phyloP scores from a whole-genome alignment of 148 eudicot genomes.

The Fallopia convolvulus region DNA sequence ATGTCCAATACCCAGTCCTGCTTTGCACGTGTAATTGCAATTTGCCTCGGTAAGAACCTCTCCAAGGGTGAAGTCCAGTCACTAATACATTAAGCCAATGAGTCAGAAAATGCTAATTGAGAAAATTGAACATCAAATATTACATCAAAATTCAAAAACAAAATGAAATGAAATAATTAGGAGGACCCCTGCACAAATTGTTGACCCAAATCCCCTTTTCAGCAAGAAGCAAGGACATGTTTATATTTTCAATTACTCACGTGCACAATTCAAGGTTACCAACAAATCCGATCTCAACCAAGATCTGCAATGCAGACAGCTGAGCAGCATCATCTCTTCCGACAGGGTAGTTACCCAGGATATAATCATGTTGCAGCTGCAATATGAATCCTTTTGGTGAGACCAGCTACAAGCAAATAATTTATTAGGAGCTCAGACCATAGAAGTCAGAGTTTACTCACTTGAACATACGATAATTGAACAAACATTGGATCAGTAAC shows the following conservation, averaged over 20 bases:
- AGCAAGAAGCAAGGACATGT: not conserved
- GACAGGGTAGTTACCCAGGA: slow-evolving; percentile 93
- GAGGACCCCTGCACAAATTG: not conserved
- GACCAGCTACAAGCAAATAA: not conserved
- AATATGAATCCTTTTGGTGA: slow-evolving; percentile 6
- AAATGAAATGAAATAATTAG: not conserved
- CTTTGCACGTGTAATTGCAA: slow-evolving; percentile 85
- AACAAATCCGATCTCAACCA: slow-evolving; percentile 82
- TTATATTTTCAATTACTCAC: slow-evolving; percentile 37
- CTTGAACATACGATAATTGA: slow-evolving; percentile 96
- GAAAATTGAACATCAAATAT: not conserved
- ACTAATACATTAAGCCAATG: slow-evolving; percentile 33
- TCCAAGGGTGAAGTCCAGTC: slow-evolving; percentile 94
- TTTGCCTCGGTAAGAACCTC: slow-evolving; percentile 84
- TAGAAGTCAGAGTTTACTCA: slow-evolving; percentile 16
- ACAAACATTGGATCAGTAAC: slow-evolving; percentile 94
- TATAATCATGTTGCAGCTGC: slow-evolving; percentile 97
- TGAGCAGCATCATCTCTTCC: slow-evolving; percentile 98
- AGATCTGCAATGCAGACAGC: slow-evolving; percentile 82
- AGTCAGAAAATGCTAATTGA: not conserved
- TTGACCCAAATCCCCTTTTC: not conserved
- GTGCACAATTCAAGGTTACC: slow-evolving; percentile 75
- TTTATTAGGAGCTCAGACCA: not conserved
- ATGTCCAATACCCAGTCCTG: slow-evolving; percentile 89
- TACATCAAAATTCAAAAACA: not conserved